Evolutionary conservation across 108 stramenopile species (phyloP).

Genomic region (Cylindrotheca closterium): DNA sequence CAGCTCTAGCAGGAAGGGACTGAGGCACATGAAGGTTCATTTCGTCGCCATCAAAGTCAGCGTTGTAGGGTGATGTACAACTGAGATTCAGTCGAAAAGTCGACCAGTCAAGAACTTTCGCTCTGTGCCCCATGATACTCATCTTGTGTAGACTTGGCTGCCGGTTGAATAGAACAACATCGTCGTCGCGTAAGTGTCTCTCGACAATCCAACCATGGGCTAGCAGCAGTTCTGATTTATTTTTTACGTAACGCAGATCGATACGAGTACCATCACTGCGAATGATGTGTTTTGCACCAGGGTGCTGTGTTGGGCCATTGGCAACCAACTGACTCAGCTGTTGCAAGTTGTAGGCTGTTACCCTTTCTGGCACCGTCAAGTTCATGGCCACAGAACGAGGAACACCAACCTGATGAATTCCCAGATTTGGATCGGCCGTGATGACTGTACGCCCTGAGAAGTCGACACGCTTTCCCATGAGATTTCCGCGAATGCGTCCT

Average conservation of each 20-base stretch:
- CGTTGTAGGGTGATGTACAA: constrained; percentile 99
- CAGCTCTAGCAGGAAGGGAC: constrained; percentile 92
- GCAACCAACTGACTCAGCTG: constrained; percentile 85
- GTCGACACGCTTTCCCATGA: constrained; percentile 99
- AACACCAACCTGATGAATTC: constrained; percentile 99
- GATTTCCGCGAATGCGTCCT: constrained; percentile 98
- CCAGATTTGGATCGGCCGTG: constrained; percentile 98
- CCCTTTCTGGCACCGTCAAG: constrained; percentile 95
- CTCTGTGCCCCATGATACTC: constrained; percentile 99
- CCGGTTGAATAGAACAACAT: constrained; percentile 98
- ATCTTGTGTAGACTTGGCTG: constrained; percentile 99
- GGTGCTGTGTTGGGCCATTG: constrained; percentile 94
- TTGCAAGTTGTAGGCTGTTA: constrained; percentile 93
- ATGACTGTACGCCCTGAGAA: constrained; percentile 99
- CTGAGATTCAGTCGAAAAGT: constrained; percentile 98
- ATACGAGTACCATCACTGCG: constrained; percentile 92
- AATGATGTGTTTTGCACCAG: constrained; percentile 97
- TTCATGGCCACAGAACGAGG: constrained; percentile 96
- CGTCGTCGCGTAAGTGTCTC: constrained; percentile 95
- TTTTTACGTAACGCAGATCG: constrained; percentile 93
- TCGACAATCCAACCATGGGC: constrained; percentile 97
- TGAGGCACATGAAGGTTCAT: constrained; percentile 99
- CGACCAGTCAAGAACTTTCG: constrained; percentile 98
- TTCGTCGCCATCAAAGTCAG: constrained; percentile 99
- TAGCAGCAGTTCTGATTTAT: constrained; percentile 89